Conservation (phyloP, 2,329 filamentous ascomycete genomes). For the Beauveria pseudobassiana region DNA sequence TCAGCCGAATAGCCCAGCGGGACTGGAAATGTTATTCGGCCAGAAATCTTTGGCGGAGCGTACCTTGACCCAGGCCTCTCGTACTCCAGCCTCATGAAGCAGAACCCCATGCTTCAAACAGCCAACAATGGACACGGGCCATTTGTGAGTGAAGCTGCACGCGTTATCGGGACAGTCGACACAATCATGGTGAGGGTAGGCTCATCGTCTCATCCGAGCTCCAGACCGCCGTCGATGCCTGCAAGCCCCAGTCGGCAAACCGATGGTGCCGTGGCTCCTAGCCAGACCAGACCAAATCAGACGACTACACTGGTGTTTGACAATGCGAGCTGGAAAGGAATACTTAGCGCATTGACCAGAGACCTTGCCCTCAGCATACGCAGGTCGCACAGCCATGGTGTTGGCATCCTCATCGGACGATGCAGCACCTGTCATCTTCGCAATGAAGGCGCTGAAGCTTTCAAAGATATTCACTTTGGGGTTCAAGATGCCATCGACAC, state of each 20-base stretch:
- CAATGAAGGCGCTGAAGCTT: slow-evolving; percentile 66
- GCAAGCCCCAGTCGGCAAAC: slow-evolving; percentile 38
- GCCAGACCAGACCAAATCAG: slow-evolving; percentile 36
- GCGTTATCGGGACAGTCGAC: slow-evolving; percentile 72
- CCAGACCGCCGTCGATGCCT: slow-evolving; percentile 38
- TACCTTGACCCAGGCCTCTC: slow-evolving; percentile 69
- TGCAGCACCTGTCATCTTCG: slow-evolving; percentile 72
- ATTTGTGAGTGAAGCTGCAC: slow-evolving; percentile 65
- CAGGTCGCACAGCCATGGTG: slow-evolving; percentile 66
- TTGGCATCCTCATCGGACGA: slow-evolving; percentile 67
- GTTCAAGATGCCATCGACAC: slow-evolving; percentile 56
- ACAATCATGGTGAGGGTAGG: slow-evolving; percentile 59
- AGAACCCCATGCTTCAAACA: slow-evolving; percentile 42
- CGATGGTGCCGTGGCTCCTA: slow-evolving; percentile 18
- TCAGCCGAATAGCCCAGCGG: slow-evolving; percentile 53
- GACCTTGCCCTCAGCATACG: slow-evolving; percentile 76
- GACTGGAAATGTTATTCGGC: slow-evolving; percentile 64
- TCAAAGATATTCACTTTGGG: slow-evolving; percentile 79
- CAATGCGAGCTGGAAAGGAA: slow-evolving; percentile 80
- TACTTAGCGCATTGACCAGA: slow-evolving; percentile 70
- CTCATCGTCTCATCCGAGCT: slow-evolving; percentile 31
- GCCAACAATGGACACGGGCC: slow-evolving; percentile 45
- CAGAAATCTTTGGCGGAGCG: slow-evolving; percentile 70
- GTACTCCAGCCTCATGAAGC: slow-evolving; percentile 51
- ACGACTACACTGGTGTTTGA: slow-evolving; percentile 59